Conservation (phyloP, 352 stramenopile genomes). For the Phytophthora cactorum region DNA sequence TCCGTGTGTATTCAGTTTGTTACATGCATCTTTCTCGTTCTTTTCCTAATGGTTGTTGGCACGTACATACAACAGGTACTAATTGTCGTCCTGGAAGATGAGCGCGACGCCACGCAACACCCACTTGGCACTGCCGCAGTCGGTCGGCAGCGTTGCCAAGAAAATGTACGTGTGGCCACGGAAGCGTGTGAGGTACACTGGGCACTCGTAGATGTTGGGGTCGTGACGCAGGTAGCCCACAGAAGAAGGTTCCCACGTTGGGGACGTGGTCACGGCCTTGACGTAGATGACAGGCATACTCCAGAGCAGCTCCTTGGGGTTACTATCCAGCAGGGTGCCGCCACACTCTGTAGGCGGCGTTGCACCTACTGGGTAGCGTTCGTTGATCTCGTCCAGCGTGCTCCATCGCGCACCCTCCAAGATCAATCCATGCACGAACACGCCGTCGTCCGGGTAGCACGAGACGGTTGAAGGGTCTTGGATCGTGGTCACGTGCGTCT, state of each 20-base stretch:
- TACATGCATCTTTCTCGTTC: conserved; percentile 15
- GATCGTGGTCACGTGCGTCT: conserved; percentile 96
- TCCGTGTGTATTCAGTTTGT: conserved; percentile 9
- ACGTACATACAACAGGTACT: conserved; percentile 35
- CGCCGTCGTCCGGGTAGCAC: conserved; percentile 90
- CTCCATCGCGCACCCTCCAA: conserved; percentile 96
- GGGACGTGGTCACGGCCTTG: conserved; percentile 94
- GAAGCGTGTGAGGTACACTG: conserved; percentile 97
- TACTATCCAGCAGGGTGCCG: conserved; percentile 93
- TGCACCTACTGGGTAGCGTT: conserved; percentile 86
- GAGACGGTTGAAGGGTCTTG: conserved; percentile 83
- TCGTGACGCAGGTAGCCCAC: conserved; percentile 96
- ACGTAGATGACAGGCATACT: conserved; percentile 95
- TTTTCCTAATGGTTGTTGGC: conserved; percentile 4
- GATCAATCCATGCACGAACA: conserved; percentile 96
- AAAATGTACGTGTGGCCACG: conserved; percentile 97
- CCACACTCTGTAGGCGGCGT: conserved; percentile 87
- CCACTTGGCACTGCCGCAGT: conserved; percentile 94
- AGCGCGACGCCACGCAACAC: conserved; percentile 94
- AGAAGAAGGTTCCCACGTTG: conserved; percentile 93
- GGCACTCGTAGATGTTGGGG: conserved; percentile 94
- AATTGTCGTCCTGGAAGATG: conserved; percentile 96
- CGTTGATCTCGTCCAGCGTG: conserved; percentile 88
- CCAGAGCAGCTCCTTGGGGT: conserved; percentile 96
- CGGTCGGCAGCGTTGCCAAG: conserved; percentile 94